Conservation (phyloP, 1,139 yeast genomes). For the Geotrichum phurueaensis region DNA sequence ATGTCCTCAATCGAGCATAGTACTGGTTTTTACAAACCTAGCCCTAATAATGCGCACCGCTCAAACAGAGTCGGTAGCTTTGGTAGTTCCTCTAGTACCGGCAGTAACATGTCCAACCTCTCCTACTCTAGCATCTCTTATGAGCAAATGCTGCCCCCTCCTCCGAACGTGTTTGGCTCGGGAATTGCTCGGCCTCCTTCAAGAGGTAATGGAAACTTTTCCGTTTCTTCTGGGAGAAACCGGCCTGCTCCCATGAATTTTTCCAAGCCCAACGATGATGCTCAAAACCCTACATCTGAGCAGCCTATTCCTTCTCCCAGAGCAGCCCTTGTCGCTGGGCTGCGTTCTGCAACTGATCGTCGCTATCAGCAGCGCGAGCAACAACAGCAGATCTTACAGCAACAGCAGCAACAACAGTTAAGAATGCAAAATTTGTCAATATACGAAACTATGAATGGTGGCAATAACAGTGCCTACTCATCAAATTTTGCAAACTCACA, state of each 20-base stretch:
- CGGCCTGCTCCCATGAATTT: constrained; percentile 10
- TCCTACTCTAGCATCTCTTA: background rate
- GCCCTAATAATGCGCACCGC: background rate
- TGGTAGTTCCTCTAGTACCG: constrained; percentile 5
- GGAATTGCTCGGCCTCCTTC: constrained; percentile 4
- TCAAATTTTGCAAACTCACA: background rate
- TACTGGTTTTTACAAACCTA: constrained; percentile 2
- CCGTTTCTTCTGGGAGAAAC: background rate
- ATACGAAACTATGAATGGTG: background rate
- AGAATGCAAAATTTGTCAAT: background rate
- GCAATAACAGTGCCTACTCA: background rate
- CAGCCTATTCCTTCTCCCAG: constrained; percentile 23
- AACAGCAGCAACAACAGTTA: constrained; percentile 16
- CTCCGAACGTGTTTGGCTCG: constrained; percentile 8
- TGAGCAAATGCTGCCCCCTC: constrained; percentile 11
- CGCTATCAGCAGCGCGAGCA: constrained; percentile 26
- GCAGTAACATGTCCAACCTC: background rate
- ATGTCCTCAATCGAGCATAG: constrained; percentile 8
- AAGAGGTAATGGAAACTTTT: background rate
- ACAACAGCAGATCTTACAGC: constrained; percentile 7
- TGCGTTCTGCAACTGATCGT: constrained; percentile 33
- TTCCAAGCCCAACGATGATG: constrained; percentile 1
- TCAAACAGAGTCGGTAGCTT: constrained; percentile 8
- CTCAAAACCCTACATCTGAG: background rate
- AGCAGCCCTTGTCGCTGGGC: constrained; percentile 33